A percentile compares a stretch with the other conserved stretches of the same genome.
Evolutionary conservation across 129 eudicot species (phyloP).

Genomic region (Pseudognaphalium luteoalbum): DNA sequence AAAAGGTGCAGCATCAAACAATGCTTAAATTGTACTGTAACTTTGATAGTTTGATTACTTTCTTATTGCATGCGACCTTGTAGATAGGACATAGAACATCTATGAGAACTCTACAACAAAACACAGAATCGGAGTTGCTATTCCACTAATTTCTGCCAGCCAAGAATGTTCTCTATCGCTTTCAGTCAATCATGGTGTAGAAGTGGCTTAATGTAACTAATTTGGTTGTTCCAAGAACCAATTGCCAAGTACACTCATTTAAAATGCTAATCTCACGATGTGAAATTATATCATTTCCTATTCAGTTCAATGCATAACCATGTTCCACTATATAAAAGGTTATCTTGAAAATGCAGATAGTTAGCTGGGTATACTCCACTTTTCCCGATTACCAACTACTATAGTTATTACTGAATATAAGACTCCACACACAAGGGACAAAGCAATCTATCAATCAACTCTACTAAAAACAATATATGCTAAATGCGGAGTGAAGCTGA

Average conservation of each 20-base stretch:
- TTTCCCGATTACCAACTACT: background rate
- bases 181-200: background rate
- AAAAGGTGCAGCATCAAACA: background rate
- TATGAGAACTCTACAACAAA: background rate
- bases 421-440: background rate
- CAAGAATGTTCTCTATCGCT: background rate
- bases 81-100: background rate
- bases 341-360: background rate
- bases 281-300: background rate
- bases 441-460: background rate
- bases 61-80: background rate
- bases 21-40: background rate
- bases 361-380: background rate
- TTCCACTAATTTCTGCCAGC: background rate
- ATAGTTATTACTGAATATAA: background rate
- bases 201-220: background rate
- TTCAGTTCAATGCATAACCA: background rate
- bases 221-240: background rate
- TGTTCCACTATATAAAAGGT: background rate
- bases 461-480: background rate
- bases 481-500: constrained; percentile 10
- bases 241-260: background rate
- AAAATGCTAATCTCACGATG: background rate
- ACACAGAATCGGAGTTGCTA: background rate
- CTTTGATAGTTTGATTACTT: background rate